These are phyloP conservation scores for Leonotis leonurus DNA, from an alignment of 257 asterid species.

Conservation along the genomic window DNA sequence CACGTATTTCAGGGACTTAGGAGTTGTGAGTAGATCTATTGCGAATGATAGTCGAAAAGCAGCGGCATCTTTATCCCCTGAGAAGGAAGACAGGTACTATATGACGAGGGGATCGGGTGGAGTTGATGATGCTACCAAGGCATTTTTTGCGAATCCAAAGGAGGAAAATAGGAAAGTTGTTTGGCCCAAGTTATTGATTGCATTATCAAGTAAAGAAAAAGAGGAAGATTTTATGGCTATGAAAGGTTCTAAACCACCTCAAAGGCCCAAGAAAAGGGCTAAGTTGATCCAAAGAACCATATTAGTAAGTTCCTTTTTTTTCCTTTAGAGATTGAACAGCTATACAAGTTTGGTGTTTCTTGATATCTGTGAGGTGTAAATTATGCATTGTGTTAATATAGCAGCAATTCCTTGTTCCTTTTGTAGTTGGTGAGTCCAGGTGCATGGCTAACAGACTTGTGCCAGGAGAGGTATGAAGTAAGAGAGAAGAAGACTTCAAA, in stretches of 20 bases:
- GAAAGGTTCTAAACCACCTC: constrained; percentile 87
- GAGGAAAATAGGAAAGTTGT: constrained; percentile 43
- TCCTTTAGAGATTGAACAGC: background rate
- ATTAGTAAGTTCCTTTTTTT: constrained; percentile 41
- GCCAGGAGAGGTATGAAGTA: constrained; percentile 79
- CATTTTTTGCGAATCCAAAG: constrained; percentile 39
- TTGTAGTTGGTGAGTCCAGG: constrained; percentile 54
- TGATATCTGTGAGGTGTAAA: background rate
- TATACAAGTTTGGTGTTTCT: background rate
- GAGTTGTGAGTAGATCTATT: constrained; percentile 46
- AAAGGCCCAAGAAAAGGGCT: constrained; percentile 81
- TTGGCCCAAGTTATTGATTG: constrained; percentile 64
- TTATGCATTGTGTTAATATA: background rate
- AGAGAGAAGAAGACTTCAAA: constrained; percentile 67
- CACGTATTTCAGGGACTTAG: constrained; percentile 49
- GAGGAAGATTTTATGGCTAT: constrained; percentile 75
- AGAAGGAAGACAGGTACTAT: constrained; percentile 81
- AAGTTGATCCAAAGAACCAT: constrained; percentile 61
- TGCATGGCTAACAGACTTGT: constrained; percentile 70
- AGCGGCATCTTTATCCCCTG: constrained; percentile 51
- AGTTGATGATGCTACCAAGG: constrained; percentile 52
- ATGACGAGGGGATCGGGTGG: constrained; percentile 74
- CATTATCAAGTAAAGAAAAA: constrained; percentile 69
- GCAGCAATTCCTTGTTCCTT: background rate
- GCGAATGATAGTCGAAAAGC: constrained; percentile 45